Percentiles rank a stretch among this genome's conserved stretches.
Conservation (phyloP, 2,329 filamentous ascomycete species). For the Paramyrothecium roridum region DNA sequence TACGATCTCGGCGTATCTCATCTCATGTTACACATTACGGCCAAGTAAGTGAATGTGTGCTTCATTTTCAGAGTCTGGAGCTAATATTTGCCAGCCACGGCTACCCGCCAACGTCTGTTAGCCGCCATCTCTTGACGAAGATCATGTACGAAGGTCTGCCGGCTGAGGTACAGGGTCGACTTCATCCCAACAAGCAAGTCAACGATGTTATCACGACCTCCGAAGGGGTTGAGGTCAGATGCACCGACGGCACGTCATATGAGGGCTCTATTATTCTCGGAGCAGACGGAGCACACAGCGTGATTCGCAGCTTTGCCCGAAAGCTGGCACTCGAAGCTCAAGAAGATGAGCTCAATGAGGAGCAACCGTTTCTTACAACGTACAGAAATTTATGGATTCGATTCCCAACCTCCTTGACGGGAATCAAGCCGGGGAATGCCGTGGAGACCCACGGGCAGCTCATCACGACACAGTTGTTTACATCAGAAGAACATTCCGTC, state of each 20-base stretch:
- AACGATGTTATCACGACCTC: neutral
- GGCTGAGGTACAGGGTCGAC: neutral
- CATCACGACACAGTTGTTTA: neutral
- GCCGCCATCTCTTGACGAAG: neutral
- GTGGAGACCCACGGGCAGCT: neutral
- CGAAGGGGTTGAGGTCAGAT: slow-evolving; percentile 21
- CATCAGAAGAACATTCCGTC: neutral
- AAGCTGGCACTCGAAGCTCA: neutral
- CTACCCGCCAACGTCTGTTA: neutral
- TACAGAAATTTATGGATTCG: neutral
- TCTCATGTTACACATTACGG: neutral
- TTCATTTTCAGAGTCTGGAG: neutral
- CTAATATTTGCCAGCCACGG: neutral
- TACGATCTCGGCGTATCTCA: neutral
- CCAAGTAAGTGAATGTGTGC: neutral
- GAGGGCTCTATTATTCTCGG: slow-evolving; percentile 33
- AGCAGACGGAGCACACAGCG: slow-evolving; percentile 36
- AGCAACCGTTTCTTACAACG: neutral
- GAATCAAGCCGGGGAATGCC: neutral
- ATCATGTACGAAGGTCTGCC: neutral
- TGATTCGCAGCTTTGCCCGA: slow-evolving; percentile 24
- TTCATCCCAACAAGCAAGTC: neutral
- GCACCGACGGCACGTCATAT: slow-evolving; percentile 26
- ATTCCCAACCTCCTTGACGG: neutral
- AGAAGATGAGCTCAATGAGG: neutral